Base-by-base conservation (phyloP, 352 stramenopile genomes). In the Thalassiosira ordinaria region DNA sequence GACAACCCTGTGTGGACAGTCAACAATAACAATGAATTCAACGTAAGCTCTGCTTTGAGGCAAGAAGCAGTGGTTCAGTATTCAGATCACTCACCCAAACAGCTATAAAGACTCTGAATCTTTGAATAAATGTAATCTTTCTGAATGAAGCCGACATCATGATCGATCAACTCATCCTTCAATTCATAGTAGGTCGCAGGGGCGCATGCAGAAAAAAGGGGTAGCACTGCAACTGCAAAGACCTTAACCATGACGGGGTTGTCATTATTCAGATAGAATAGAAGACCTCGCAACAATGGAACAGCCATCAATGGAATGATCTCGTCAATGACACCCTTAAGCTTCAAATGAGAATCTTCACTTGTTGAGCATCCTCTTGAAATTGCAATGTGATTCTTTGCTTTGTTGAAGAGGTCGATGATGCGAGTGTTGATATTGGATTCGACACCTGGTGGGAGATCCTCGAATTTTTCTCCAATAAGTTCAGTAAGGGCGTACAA, bases 401-500 rank as follows among this genome's bases (percentile, higher is more conserved):
- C 90, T 44, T 71, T 76, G 51, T 84, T 84, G 64, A 84, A 80
- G 8, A 74, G 39, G 31, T 84, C 71, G 33, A 95, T 74, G 18
- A 95, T 90, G 46, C 87, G 87, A 20, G 70, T 74, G 65, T 95
- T 95, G 1, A 88, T 84, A 35, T 49, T 70, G 26, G 88, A 87
- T 74, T 93, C 83, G 39, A 83, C 84, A 55, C 35, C 78, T 27
- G 68, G 22, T 13, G 82, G 37, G 14, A 80, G 81, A 9, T 35
- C 51, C 26, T 89, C 80, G 67, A 91, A 95, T 27, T 87, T 74
- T 16, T 87, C 74, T 16, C 74, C 86, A 52, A 89, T 82, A 27
- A 71, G 70, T 62, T 95, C 88, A 60, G 90, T 87, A 16, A 93
- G 69, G 14, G 85, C 83, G 74, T 95, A 95, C 14, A 95, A 68